Base-by-base conservation (phyloP, 139 green algal species). In the Chlamydomonas incerta region DNA sequence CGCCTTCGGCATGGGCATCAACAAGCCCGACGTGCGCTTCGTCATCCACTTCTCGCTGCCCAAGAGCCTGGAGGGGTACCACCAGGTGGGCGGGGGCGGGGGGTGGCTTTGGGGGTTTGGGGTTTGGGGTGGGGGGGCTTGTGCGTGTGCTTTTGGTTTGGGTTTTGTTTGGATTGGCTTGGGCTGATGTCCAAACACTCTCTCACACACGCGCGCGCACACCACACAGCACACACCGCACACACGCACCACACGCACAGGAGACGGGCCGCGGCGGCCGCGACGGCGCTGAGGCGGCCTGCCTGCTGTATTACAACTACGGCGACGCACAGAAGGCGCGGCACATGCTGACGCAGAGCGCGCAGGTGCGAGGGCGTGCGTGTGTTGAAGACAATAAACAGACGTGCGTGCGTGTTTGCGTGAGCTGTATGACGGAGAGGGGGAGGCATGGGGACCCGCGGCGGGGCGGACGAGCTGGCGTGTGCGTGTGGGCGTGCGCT, bases 1-100 rank as follows among this genome's bases (percentile, higher is more conserved):
- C 72, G 96, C 96, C 9, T 85, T 85, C 33, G 85, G 82, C 63
- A 87, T 92, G 90, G 90, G 89, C 73, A 93, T 95, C 87, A 94
- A 97, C 92, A 94, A 96, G 80, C 90, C 92, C 37, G 93, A 96
- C 81, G 91, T 95, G 68, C 92, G 96, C 41, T 99, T 98, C 88
- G 97, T 99, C 33, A 95, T 98, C 82, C 97, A 99, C 92, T 96
- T 93, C 88, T 95, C 89, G 17, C 81, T 98, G 62, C 92, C 96
- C 79, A 99, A 99, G 89, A 96, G 93, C 47, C 89, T 99, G 50
- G 96, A 98, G 85, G 95, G 95, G 33, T 98, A 97, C 90, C 91
- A 93, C 67, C 93, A 96, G 89, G 92, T 90, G 71, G 2, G 65
- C 1, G 67, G 33, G 34, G 67, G 8, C 15, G 33, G 33, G 18